Evolutionary conservation across 2,329 filamentous ascomycete genomes (phyloP), one percentile per base, ranked within the genome.

Genomic region (Cordyceps fumosorosea): DNA sequence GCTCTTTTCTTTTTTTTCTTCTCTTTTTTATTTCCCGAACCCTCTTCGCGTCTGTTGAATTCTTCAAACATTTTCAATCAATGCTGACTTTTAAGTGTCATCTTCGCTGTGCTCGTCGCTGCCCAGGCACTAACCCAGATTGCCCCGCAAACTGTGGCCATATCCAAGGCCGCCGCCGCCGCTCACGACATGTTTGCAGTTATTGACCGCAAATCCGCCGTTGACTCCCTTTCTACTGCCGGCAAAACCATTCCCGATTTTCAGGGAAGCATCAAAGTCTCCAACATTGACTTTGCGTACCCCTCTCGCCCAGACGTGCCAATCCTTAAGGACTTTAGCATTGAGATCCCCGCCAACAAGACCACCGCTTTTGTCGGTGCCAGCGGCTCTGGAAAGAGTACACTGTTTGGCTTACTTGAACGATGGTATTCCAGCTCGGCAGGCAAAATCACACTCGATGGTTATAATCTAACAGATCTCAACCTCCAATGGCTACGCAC

Each of bases 351-450:
- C 16, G 74, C 76, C 3, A 74, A 77, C 18, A 79, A 80, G 63
- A 77, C 77, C 0, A 84, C 81, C 0, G 83, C 83, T 2, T 75
- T 85, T 5, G 82, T 87, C 7, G 84, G 84, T 0, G 74, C 80
- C 2, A 84, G 81, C 22, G 85, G 84, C 0, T 83, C 77, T 4
- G 84, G 84, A 0, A 86, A 86, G 66, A 84, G 81, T 51, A 86
- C 83, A 0, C 77, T 85, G 3, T 78, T 86, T 6, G 81, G 80
- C 0, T 70, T 87, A 2, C 66, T 86, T 1, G 83, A 86, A 67
- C 71, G 86, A 8, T 88, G 86, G 77, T 89, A 88, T 65, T 75
- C 81, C 47, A 76, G 80, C 0, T 73, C 71, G 0, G 71, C 74
- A 0, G 82, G 82, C 0, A 67, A 67, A 0, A 78, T 85, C 26